A percentile compares a stretch with the other conserved stretches of the same genome.
These are phyloP conservation scores for Camillea tinctor DNA, from an alignment of 2,329 filamentous ascomycete species.

Conservation along the genomic window DNA sequence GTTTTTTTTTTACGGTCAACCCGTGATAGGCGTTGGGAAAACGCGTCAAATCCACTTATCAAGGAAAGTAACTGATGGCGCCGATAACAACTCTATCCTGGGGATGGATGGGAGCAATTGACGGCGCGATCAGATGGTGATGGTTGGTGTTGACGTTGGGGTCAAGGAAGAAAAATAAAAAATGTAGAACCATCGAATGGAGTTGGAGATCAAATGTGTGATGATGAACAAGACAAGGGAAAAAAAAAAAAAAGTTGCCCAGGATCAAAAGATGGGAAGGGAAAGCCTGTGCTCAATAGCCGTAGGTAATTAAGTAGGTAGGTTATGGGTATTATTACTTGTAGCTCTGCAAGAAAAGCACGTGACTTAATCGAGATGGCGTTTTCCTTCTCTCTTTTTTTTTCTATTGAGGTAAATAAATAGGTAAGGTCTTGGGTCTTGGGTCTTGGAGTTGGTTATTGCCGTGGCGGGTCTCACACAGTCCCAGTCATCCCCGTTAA, in stretches of 20 bases:
- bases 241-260: conserved; percentile 9
- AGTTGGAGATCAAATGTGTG: not conserved
- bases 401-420: not conserved
- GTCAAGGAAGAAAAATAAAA: conserved; percentile 2
- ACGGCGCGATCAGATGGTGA: conserved; percentile 14
- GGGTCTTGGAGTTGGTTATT: conserved; percentile 2
- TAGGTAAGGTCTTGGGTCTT: too few species aligned
- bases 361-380: conserved; percentile 17
- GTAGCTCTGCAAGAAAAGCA: conserved; percentile 14
- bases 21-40: conserved; percentile 9
- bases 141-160: conserved; percentile 7
- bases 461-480: conserved; percentile 11
- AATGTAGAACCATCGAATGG: not conserved
- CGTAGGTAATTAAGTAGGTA: conserved; percentile 16
- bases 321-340: conserved; percentile 7
- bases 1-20: conserved; percentile 2
- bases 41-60: conserved; percentile 30
- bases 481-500: too few species aligned
- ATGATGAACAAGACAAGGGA: conserved; percentile 6
- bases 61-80: conserved; percentile 23
- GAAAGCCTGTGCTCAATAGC: conserved; percentile 21
- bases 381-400: conserved; percentile 3
- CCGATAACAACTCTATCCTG: conserved; percentile 22
- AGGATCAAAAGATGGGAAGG: conserved; percentile 19
- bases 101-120: conserved; percentile 20